These are phyloP conservation scores for Phytopythium delawarense DNA, from an alignment of 352 stramenopile genomes.

Conservation along the genomic window DNA sequence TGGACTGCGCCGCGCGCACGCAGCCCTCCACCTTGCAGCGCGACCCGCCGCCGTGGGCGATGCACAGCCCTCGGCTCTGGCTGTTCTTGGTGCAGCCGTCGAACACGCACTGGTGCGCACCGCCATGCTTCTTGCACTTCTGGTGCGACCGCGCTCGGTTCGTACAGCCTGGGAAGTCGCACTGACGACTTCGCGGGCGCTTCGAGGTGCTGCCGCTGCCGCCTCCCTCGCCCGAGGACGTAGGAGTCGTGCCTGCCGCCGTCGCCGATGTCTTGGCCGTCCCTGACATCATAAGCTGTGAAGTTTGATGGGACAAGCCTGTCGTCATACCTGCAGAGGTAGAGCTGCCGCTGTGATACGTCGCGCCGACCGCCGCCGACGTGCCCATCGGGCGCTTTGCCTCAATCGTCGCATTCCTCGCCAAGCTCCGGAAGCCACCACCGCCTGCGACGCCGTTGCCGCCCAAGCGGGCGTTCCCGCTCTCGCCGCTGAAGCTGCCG, in stretches of 20 bases:
- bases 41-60: conserved; percentile 78
- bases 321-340: conserved; percentile 4
- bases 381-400: conserved; percentile 25
- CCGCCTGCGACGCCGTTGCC: not conserved
- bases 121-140: conserved; percentile 88
- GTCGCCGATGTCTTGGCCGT: not conserved
- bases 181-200: conserved; percentile 51
- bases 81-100: conserved; percentile 87
- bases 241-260: not conserved
- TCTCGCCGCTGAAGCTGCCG: conserved; percentile 9
- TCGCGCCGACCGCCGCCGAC: conserved; percentile 8
- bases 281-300: not conserved
- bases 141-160: conserved; percentile 82
- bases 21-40: conserved; percentile 78
- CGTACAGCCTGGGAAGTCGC: conserved; percentile 63
- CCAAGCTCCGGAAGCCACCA: conserved; percentile 29
- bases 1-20: conserved; percentile 78
- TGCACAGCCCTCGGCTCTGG: conserved; percentile 82
- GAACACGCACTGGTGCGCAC: conserved; percentile 80
- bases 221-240: conserved; percentile 11
- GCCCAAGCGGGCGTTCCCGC: conserved; percentile 7
- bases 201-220: conserved; percentile 13
- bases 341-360: conserved; percentile 12
- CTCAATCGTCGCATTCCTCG: conserved; percentile 36
- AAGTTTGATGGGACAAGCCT: conserved; percentile 1